These are phyloP conservation scores for Amaranthus tricolor DNA, from an alignment of 179 eudicot genomes.

Conservation along the genomic window DNA sequence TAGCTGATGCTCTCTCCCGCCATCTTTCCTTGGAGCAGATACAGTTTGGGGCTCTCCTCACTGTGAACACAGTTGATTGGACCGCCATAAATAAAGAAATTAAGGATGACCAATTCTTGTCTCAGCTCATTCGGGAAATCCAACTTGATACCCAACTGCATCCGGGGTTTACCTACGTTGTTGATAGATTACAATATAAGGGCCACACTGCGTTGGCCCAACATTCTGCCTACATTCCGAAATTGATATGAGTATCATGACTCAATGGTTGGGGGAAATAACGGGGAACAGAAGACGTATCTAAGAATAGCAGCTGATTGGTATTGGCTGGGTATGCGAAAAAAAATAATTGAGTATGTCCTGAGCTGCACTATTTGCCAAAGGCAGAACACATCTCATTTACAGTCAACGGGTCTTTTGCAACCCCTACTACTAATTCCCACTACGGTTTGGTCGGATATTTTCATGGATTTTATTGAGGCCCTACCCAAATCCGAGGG, in stretches of 20 bases:
- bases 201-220: too few relatives aligned
- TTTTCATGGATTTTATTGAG: not conserved
- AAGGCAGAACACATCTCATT: not conserved
- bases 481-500: not conserved
- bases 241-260: not conserved
- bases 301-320: not conserved
- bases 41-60: accelerated
- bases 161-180: too few relatives aligned
- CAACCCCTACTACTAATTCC: not conserved
- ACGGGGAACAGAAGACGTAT: not conserved
- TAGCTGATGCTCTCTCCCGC: too few relatives aligned
- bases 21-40: too few relatives aligned
- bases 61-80: too few relatives aligned
- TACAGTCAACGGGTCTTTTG: not conserved
- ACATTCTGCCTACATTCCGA: too few relatives aligned
- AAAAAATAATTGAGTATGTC: not conserved
- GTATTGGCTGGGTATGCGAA: not conserved
- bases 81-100: too few relatives aligned
- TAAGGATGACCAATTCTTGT: too few relatives aligned
- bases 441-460: not conserved
- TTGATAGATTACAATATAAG: too few relatives aligned
- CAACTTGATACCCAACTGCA: too few relatives aligned
- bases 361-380: not conserved
- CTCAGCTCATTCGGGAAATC: too few relatives aligned
- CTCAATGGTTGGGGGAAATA: not conserved